These are phyloP conservation scores for Achlya hypogyna DNA, from an alignment of 352 stramenopile species.

Conservation along the genomic window DNA sequence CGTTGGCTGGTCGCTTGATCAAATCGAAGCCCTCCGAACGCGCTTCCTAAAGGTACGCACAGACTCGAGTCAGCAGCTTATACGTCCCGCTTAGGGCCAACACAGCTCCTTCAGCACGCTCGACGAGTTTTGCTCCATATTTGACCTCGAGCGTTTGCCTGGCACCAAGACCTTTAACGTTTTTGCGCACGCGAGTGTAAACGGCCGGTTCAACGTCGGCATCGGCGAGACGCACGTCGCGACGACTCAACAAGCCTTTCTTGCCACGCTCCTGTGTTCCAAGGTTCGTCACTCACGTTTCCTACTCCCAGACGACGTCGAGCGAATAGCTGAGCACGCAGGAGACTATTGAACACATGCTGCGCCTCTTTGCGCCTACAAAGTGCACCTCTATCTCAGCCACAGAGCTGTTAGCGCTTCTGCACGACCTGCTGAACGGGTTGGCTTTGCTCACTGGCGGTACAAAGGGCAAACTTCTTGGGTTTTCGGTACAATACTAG, in stretches of 20 bases:
- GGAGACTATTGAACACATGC: neutral
- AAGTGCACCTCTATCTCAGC: neutral
- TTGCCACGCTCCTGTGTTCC: neutral
- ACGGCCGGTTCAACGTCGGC: neutral
- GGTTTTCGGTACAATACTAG: neutral
- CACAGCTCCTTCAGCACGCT: neutral
- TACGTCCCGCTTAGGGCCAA: neutral
- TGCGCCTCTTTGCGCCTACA: neutral
- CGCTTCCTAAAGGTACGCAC: neutral
- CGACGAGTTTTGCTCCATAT: neutral
- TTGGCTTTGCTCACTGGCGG: neutral
- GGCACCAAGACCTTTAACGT: neutral
- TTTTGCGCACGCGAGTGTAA: neutral
- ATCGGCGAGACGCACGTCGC: neutral
- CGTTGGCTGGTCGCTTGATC: neutral
- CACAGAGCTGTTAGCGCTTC: neutral
- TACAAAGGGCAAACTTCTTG: neutral
- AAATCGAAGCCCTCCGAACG: neutral
- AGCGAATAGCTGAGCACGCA: neutral
- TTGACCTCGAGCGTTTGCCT: neutral
- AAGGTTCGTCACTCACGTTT: neutral
- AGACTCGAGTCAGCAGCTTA: neutral
- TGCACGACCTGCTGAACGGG: neutral
- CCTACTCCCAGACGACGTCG: neutral
- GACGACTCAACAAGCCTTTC: neutral